These are phyloP conservation scores for Flammula alnicola DNA, from an alignment of 1,284 basidiomycete species.

Conservation along the genomic window DNA sequence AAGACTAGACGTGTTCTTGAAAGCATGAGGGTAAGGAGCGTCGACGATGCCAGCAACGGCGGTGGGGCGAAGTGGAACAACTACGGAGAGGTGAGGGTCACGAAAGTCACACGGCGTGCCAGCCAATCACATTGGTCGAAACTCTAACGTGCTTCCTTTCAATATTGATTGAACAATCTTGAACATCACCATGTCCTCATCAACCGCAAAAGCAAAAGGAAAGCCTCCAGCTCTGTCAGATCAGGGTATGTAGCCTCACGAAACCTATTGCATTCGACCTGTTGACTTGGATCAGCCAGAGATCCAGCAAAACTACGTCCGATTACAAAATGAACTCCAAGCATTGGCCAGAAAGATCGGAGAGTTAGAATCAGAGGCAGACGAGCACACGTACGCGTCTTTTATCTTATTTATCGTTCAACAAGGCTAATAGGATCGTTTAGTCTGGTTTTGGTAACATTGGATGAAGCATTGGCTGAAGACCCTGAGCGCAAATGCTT, in stretches of 20 bases:
- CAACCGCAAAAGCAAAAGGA: slow-evolving; percentile 52
- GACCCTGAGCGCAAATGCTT: slow-evolving; percentile 96
- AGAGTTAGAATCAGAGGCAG: slow-evolving; percentile 91
- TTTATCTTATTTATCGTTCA: slow-evolving; percentile 4
- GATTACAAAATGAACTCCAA: slow-evolving; percentile 85
- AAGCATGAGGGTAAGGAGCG: slow-evolving; percentile 53
- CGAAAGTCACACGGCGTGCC: slow-evolving; percentile 30
- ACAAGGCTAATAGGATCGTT: slow-evolving; percentile 20
- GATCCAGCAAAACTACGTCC: slow-evolving; percentile 76
- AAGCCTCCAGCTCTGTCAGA: slow-evolving; percentile 61
- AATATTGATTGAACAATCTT: slow-evolving; percentile 16
- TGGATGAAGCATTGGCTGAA: slow-evolving; percentile 76
- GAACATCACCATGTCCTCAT: slow-evolving; percentile 40
- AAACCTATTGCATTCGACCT: slow-evolving; percentile 24
- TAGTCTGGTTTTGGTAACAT: slow-evolving; percentile 89
- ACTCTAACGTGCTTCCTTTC: slow-evolving; percentile 34
- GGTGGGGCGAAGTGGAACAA: slow-evolving; percentile 36
- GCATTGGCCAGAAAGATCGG: slow-evolving; percentile 88
- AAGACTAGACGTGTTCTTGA: slow-evolving; percentile 40
- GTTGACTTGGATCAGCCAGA: slow-evolving; percentile 62
- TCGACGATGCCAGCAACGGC: slow-evolving; percentile 42
- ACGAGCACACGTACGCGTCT: slow-evolving; percentile 82
- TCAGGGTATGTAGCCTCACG: slow-evolving; percentile 62
- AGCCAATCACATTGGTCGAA: slow-evolving; percentile 56
- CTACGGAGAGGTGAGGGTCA: slow-evolving; percentile 41